Evolutionary conservation across 345 rosid species (phyloP), one percentile per base, ranked within the genome.

Genomic region (Excoecaria cochinchinensis): DNA sequence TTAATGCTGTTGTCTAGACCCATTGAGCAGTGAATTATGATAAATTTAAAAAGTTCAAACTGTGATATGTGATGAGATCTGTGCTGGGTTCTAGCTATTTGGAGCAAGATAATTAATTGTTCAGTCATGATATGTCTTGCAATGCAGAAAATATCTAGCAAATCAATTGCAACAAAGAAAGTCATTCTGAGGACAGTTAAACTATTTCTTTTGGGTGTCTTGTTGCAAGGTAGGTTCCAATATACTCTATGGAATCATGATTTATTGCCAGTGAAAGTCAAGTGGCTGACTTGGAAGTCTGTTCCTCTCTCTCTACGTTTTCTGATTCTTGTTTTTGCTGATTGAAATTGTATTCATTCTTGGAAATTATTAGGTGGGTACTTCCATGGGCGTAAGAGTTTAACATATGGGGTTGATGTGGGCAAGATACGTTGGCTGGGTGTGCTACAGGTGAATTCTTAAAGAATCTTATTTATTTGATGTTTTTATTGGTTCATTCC

Each of bases 391-490:
- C 86, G 85, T 59, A 48, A 77, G 31, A 51, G 81, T 71, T 81
- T 86, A 60, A 82, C 87, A 19, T 88, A 85, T 79, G 91, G 91
- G 73, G 85, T 88, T 76, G 88, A 86, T 82, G 77, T 86, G 77
- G 70, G 58, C 74, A 81, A 79, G 73, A 83, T 88, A 67, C 87
- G 91, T 21, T 85, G 88, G 91, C 47, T 88, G 67, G 91, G 91
- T 51, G 85, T 88, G 14, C 79, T 86, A n/a, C 91, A 88, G 89
- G 90, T 88, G 73, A 53, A 15, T 52, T 48, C 44, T n/a, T 55
- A 17, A 40, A 40, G 48, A 21, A 76, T 48, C 61, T 5, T 9
- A 52, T 63, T 25, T 31, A 17, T 31, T 36, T 50, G 21, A 42
- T 19, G 6, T 50, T 65, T 3, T 69, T 39, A 66, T 71, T 51